These are phyloP conservation scores for Pyrenula aspistea DNA, from an alignment of 495 filamentous ascomycete species.

Conservation along the genomic window DNA sequence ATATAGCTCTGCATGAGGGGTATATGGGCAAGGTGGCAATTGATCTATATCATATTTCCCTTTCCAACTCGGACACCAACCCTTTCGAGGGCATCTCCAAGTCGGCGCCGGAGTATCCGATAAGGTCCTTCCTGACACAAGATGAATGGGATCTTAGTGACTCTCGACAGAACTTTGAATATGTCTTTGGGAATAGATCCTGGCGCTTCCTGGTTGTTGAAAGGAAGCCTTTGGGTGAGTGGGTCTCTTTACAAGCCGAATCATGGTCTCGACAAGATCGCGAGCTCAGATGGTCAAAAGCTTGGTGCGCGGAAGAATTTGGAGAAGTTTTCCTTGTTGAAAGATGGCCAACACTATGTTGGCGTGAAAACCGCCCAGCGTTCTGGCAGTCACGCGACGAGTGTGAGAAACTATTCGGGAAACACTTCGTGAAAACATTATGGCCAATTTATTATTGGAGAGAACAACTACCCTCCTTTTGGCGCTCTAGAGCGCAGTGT, in stretches of 20 bases:
- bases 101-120: neutral
- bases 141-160: neutral
- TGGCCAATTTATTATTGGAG: neutral
- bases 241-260: neutral
- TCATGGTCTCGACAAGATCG: neutral
- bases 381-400: neutral
- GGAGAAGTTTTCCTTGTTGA: neutral
- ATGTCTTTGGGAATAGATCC: neutral
- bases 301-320: neutral
- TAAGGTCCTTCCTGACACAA: neutral
- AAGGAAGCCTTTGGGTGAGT: neutral
- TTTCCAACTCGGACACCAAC: neutral
- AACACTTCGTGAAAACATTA: neutral
- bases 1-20: neutral
- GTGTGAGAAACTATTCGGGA: neutral
- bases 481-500: neutral
- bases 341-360: neutral
- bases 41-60: neutral
- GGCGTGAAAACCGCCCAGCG: neutral
- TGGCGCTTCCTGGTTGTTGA: neutral
- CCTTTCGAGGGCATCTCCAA: neutral
- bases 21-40: neutral
- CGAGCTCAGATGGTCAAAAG: neutral
- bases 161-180: neutral
- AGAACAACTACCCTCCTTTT: neutral